phyloP scores from a whole-genome alignment of 2,329 filamentous ascomycete genomes.

The Monosporascus sp. region DNA sequence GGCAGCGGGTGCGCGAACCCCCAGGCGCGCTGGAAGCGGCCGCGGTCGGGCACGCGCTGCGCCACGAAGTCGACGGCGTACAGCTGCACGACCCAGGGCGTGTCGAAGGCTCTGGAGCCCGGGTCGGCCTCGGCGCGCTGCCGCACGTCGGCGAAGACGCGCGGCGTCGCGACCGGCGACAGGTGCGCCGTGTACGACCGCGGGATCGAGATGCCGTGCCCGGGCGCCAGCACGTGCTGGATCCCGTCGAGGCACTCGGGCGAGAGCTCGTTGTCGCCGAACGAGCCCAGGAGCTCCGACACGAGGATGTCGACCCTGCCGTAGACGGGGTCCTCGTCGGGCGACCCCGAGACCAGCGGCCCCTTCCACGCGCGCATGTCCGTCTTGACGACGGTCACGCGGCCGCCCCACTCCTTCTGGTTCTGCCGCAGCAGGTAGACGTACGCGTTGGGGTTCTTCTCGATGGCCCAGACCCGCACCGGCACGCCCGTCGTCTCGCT shows the following conservation, averaged over 20 bases:
- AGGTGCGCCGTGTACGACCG: conserved; percentile 89
- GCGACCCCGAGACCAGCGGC: conserved; percentile 48
- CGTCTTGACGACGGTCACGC: conserved; percentile 84
- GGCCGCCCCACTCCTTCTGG: conserved; percentile 69
- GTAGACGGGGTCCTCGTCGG: conserved; percentile 40
- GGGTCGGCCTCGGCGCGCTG: conserved; percentile 43
- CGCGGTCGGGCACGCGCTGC: conserved; percentile 51
- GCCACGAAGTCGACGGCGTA: conserved; percentile 85
- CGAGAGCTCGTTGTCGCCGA: conserved; percentile 94
- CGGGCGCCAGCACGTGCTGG: conserved; percentile 74
- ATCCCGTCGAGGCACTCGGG: conserved; percentile 96
- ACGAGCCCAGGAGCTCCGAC: conserved; percentile 90
- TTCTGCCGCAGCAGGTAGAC: conserved; percentile 89
- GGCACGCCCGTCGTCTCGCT: conserved; percentile 69
- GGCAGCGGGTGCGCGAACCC: conserved; percentile 75
- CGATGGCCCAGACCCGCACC: conserved; percentile 85
- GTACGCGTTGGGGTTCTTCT: conserved; percentile 98
- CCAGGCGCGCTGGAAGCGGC: conserved; percentile 72
- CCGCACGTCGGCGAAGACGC: conserved; percentile 75
- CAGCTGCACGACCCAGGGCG: conserved; percentile 90
- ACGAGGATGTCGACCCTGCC: conserved; percentile 85
- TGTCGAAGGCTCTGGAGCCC: conserved; percentile 74
- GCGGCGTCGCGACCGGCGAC: conserved; percentile 85
- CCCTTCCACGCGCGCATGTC: conserved; percentile 98
- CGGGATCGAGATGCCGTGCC: conserved; percentile 88